Percentiles rank a stretch among this genome's conserved stretches.
phyloP scores from a whole-genome alignment of 371 early-diverging fungal species.

The Smittium mucronatum region DNA sequence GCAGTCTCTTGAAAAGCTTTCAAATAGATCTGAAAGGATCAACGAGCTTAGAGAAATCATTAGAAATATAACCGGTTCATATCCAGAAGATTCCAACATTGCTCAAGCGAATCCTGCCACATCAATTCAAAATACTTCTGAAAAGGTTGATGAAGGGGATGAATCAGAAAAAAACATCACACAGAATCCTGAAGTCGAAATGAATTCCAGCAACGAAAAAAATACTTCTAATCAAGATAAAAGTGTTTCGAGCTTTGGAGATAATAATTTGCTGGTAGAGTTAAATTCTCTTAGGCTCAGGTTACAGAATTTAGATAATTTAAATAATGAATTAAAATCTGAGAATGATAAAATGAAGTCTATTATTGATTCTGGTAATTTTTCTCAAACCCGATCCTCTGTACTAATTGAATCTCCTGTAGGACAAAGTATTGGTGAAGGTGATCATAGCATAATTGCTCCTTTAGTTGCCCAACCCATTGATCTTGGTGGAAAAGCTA shows the following conservation, averaged over 20 bases:
- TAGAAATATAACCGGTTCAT: not conserved
- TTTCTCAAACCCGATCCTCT: no score
- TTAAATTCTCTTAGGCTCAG: not conserved
- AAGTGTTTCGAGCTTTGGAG: no score
- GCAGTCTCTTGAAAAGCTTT: constrained; percentile 8
- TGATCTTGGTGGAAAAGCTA: no score
- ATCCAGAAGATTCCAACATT: not conserved
- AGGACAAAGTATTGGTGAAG: no score
- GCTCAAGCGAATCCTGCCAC: not conserved
- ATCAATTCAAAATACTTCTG: not conserved
- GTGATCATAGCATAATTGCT: no score
- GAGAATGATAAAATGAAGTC: not conserved
- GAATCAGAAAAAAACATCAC: not conserved
- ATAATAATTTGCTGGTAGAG: no score
- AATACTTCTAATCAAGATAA: no score
- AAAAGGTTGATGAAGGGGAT: not conserved
- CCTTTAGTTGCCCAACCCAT: no score
- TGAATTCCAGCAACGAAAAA: not conserved
- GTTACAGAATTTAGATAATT: not conserved
- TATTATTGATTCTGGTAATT: no score
- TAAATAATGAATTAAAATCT: not conserved
- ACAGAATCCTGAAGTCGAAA: not conserved
- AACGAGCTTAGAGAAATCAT: not conserved
- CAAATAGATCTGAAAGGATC: constrained; percentile 8
- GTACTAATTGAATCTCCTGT: no score